Conservation (phyloP, 805 yeast genomes). For the Yamadazyma nakazawae region DNA sequence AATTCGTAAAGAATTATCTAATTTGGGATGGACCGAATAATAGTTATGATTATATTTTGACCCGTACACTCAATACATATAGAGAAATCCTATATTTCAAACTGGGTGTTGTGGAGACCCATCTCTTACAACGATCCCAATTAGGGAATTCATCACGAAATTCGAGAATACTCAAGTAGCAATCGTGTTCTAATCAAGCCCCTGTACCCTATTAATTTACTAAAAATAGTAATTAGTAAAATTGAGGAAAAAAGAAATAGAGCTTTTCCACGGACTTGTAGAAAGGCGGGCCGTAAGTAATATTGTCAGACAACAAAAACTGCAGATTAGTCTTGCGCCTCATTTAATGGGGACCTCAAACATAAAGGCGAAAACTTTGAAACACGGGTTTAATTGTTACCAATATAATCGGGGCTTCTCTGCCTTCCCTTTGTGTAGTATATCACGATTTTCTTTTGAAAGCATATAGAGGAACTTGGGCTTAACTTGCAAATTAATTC, state of each 20-base stretch:
- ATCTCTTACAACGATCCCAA: not conserved
- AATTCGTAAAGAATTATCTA: conserved; percentile 68
- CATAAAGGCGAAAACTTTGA: not conserved
- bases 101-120: not conserved
- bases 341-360: not conserved
- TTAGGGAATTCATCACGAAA: conserved; percentile 5
- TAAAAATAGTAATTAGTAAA: conserved; percentile 7
- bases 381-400: not conserved
- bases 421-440: not conserved
- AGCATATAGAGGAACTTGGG: not conserved
- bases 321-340: not conserved
- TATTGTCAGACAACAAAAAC: no score
- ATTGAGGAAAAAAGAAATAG: not conserved
- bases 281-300: not conserved
- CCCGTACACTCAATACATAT: not conserved
- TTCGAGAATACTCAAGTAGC: not conserved
- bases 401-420: not conserved
- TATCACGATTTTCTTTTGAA: not conserved
- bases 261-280: conserved; percentile 1
- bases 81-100: not conserved
- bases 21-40: conserved; percentile 63
- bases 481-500: not conserved
- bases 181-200: not conserved
- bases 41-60: not conserved
- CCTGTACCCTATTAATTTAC: conserved; percentile 3